phyloP scores from a whole-genome alignment of 2,329 filamentous ascomycete species.

The Neofusicoccum laricinum region DNA sequence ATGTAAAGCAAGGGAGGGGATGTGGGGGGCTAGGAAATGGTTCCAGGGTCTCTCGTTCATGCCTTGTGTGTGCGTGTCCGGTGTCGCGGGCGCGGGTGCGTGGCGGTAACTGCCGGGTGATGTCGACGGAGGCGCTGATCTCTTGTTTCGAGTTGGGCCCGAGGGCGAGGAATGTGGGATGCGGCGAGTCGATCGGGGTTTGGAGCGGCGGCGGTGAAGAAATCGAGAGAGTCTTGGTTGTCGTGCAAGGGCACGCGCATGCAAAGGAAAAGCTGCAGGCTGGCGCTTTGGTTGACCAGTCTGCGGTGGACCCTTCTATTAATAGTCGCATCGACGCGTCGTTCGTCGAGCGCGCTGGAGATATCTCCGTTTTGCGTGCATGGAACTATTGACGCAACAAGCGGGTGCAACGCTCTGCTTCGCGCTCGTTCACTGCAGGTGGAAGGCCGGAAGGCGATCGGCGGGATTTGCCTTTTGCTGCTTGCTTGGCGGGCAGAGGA shows the following conservation, averaged over 20 bases:
- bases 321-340: no score
- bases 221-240: slow-evolving; percentile 36
- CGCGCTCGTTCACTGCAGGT: no score
- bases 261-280: not conserved
- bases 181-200: not conserved
- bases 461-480: not conserved
- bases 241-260: no score
- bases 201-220: slow-evolving; percentile 19
- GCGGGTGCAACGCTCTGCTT: no score
- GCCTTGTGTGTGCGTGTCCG: no score
- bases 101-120: not conserved
- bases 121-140: not conserved
- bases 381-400: not conserved
- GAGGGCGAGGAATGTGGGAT: slow-evolving; percentile 43
- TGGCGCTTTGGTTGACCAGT: slow-evolving; percentile 29
- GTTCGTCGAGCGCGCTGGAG: not conserved
- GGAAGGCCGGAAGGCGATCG: no score
- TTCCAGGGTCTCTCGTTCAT: no score
- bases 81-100: not conserved
- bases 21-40: no score
- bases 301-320: slow-evolving; percentile 35
- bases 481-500: slow-evolving; percentile 38
- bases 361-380: not conserved
- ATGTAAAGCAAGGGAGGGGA: no score
- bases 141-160: slow-evolving; percentile 24